Evolutionary conservation across 257 asterid genomes (phyloP).

Genomic region (Plantago ovata): DNA sequence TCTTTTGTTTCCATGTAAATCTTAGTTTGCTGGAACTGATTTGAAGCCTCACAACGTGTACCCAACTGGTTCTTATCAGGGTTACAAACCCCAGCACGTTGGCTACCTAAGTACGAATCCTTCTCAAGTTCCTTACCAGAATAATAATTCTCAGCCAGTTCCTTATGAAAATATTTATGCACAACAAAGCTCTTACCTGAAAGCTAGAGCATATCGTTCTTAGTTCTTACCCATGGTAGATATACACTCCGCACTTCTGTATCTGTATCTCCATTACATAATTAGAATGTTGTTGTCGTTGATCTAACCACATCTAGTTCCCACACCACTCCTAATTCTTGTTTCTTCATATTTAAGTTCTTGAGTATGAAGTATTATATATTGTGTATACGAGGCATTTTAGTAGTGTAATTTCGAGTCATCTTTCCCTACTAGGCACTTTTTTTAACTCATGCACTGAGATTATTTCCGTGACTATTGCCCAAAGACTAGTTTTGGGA

Average conservation of each 20-base stretch:
- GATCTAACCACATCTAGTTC: neutral
- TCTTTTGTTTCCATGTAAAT: conserved; percentile 7
- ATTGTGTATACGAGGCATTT: too few species aligned
- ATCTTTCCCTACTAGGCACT: too few species aligned
- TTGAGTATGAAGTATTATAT: too few species aligned
- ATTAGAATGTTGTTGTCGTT: conserved; percentile 8
- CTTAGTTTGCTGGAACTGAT: conserved; percentile 42
- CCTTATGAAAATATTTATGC: conserved; percentile 31
- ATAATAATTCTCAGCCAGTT: conserved; percentile 31
- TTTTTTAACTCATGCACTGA: too few species aligned
- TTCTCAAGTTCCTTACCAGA: conserved; percentile 42
- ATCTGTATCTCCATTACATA: conserved; percentile 15
- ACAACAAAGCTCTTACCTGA: conserved; percentile 38
- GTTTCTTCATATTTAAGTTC: too few species aligned
- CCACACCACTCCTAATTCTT: too few species aligned
- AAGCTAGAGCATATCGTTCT: conserved; percentile 36
- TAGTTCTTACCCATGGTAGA: conserved; percentile 51
- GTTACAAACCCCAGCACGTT: conserved; percentile 24
- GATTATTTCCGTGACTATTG: too few species aligned
- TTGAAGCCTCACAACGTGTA: conserved; percentile 31
- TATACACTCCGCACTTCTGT: conserved; percentile 24
- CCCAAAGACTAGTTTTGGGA: too few species aligned
- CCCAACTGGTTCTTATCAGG: conserved; percentile 31
- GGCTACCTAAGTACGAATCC: conserved; percentile 27
- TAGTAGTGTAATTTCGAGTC: too few species aligned